Base-by-base conservation (phyloP, 2,329 filamentous ascomycete genomes). In the Cladophialophora exuberans region DNA sequence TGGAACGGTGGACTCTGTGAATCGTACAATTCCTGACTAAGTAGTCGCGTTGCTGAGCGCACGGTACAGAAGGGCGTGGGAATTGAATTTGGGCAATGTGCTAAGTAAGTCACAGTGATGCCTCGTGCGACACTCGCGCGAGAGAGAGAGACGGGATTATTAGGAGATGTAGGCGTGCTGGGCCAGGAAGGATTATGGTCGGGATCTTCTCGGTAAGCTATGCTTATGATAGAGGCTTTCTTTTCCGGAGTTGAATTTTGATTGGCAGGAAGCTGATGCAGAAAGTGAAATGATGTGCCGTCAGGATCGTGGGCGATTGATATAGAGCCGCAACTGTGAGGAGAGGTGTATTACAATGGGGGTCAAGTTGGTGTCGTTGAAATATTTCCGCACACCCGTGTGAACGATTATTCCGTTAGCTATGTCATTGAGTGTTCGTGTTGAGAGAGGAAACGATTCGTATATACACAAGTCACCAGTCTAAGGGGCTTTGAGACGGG, bases 11-110 rank as follows among this genome's bases (percentile, higher is more conserved):
- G n/a, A n/a, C n/a, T n/a, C n/a, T n/a, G 38, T 42, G 18, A 30
- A 36, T 30, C 28, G 22, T 11, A 15, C 13, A 39, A 22, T 11
- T 15, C 41, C 39, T 56, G 53, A 56, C 46, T 56, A 56, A 56
- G 38, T 31, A 25, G 42, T 25, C 45, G 47, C 31, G 39, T 56
- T 22, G 41, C 39, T 35, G 33, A 35, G 17, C 5, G n/a, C 15
- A 6, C 36, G 30, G 9, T 35, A 42, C 28, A 22, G 28, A 31
- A 18, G 15, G 49, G 49, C 49, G 49, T 45, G 41, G 39, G 28
- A 22, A 31, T 18, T 11, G 26, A 45, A 31, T 6, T 45, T 9
- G 39, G 15, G 22, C 9, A 7, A 4, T 42, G 10, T 7, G 2
- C 39, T n/a, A n/a, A n/a, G n/a, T n/a, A 42, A 15, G 9, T n/a